Base-by-base conservation (phyloP, 2,329 filamentous ascomycete genomes). In the Pseudocercospora musae region DNA sequence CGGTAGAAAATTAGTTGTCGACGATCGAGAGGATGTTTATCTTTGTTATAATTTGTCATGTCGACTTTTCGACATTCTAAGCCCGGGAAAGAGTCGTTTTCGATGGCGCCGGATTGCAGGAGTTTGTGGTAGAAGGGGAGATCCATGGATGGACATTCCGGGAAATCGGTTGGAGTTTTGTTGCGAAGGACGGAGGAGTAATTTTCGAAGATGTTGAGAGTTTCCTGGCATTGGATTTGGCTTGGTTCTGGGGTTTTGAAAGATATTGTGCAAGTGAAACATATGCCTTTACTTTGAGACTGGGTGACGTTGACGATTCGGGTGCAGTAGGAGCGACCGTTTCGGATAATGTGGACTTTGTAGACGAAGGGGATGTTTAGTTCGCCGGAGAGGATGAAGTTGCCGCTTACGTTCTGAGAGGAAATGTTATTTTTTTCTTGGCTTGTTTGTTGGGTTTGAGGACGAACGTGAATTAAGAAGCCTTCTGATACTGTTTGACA, bases 231-330 rank as follows among this genome's bases (percentile, higher is more conserved):
- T 21, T 77, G 71, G 48, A 71, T 70, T 18, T 59, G 68, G 31
- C 40, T 72, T 59, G 59, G 48, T 62, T 81, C 81, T 9, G 76
- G 70, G 2, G 74, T 77, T 67, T 85, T 84, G 75, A 85, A 84
- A 2, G 80, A 83, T 64, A 78, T 80, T 1, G 81, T 77, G 58
- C 80, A 80, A 0, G 80, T 83, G 70, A 84, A 84, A 74, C 80
- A 82, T 57, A 80, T 74, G 7, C 78, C 74, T 66, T 78, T 71
- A n/a, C 71, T 71, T 46, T 77, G 73, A 8, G 75, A 74, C 68
- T 85, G 82, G 0, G 78, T 80, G 1, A 81, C 83, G 49, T 82
- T 82, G 9, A 85, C 81, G 2, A 78, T 76, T 8, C 84, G 78
- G 9, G 81, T 81, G 66, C 78, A 81, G 69, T 84, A 85, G 52